These are phyloP conservation scores for Abrus pulchellus DNA, from an alignment of 306 rosid genomes.

Conservation along the genomic window DNA sequence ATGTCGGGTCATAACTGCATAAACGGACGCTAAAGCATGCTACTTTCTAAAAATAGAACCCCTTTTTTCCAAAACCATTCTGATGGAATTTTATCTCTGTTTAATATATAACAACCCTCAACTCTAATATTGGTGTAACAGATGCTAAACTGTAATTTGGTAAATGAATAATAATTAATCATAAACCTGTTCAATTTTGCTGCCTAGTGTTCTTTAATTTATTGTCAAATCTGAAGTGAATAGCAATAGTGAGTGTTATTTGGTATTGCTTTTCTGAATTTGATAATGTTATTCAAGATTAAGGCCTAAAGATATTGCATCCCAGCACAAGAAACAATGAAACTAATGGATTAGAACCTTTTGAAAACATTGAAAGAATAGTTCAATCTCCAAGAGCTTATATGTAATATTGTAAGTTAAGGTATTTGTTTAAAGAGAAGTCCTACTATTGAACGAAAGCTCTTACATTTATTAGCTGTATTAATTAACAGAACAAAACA, in stretches of 20 bases:
- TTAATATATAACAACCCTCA: background rate
- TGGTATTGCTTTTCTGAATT: background rate
- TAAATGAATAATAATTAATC: background rate
- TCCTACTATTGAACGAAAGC: background rate
- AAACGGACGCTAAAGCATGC: background rate
- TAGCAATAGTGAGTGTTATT: background rate
- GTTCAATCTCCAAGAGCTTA: background rate
- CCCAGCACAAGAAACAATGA: background rate
- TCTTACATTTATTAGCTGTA: constrained; percentile 6
- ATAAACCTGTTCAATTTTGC: background rate
- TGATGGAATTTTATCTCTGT: background rate
- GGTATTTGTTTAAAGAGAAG: background rate
- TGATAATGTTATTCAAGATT: constrained; percentile 6
- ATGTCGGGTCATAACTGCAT: constrained; percentile 34
- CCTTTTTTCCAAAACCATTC: background rate
- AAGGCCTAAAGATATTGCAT: background rate
- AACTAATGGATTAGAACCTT: background rate
- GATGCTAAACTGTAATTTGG: background rate
- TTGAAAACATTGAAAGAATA: background rate
- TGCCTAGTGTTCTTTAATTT: background rate
- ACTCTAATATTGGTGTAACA: background rate
- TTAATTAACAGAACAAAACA: background rate
- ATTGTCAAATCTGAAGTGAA: background rate
- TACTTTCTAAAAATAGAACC: constrained; percentile 34
- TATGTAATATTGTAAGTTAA: background rate